Evolutionary conservation across 495 filamentous ascomycete species (phyloP), one percentile per base, ranked within the genome.

Genomic region (Penicillium maclennaniae): DNA sequence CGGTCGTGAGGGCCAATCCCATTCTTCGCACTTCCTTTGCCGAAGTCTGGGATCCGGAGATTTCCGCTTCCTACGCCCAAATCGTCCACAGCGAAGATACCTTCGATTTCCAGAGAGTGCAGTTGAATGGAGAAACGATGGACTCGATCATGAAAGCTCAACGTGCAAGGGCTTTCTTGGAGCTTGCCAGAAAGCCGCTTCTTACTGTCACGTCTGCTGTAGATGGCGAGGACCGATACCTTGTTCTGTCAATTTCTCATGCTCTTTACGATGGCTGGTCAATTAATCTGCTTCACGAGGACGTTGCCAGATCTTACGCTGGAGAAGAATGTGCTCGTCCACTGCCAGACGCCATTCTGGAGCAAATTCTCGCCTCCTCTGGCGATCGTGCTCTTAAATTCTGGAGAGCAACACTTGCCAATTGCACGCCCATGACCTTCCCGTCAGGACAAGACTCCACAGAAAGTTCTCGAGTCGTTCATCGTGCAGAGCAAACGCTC

Each of bases 231-330:
- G 43, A 38, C 36, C 60, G 45, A 7, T 61, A 64, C 31, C 49
- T 75, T 23, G 52, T 73, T 21, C 44, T 75, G 19, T 58, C 69
- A 17, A 77, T 95, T 26, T 86, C 92, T 61, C 92, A 97, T 63
- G 89, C 83, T 4, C 71, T 97, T 0, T 97, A 97, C 61, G 92
- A 97, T 68, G 92, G 87, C 8, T 87, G 79, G 61, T 92, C 89
- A 46, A 77, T 95, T 17, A 71, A 79, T 5, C 67, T 91, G 15
- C 64, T 96, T 0, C 73, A 96, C 10, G 71, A 77, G n/a, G 72
- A 78, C 36, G 69, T 92, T 15, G 70, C 69, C 28, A 62, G 51
- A 3, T 59, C 58, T 7, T 77, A 75, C 48, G 45, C 55, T 15
- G 70, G 68, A 9, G 51, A 56, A 16, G 20, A 53, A 5, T 67